phyloP scores from a whole-genome alignment of 345 rosid species.

The Sisymbrium altissimum region DNA sequence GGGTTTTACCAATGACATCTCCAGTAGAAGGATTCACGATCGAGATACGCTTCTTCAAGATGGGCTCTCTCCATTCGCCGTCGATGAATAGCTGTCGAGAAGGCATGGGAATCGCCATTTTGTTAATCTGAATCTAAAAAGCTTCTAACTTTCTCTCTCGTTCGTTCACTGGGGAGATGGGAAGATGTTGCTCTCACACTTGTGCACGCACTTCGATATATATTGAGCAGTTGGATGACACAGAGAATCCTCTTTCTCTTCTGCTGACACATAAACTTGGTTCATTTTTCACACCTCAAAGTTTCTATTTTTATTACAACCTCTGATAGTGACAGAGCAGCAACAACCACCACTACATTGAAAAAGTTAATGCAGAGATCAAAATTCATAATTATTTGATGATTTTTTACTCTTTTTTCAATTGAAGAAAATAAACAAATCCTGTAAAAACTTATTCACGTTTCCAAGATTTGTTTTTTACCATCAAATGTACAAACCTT shows the following conservation, averaged over 20 bases:
- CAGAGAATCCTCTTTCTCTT: neutral
- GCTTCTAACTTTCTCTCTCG: neutral
- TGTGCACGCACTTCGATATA: neutral
- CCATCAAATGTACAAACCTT: too few species aligned
- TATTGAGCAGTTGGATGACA: neutral
- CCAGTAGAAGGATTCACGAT: conserved; percentile 76
- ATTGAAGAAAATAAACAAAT: too few species aligned
- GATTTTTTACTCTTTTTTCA: too few species aligned
- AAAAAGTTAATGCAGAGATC: neutral
- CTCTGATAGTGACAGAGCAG: neutral
- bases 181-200: neutral
- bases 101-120: conserved; percentile 55
- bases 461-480: neutral
- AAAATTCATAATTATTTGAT: neutral
- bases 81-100: conserved; percentile 66
- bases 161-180: neutral
- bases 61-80: conserved; percentile 86
- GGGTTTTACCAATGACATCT: conserved; percentile 53
- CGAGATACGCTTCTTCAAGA: conserved; percentile 71
- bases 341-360: neutral
- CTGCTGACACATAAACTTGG: neutral
- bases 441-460: too few species aligned
- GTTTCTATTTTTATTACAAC: neutral
- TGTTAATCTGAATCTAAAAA: neutral
- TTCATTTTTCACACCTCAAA: neutral